Evolutionary conservation across 768 basidiomycete genomes (phyloP), one percentile per base, ranked within the genome.

Genomic region (Boletus rufocinnamomeus): DNA sequence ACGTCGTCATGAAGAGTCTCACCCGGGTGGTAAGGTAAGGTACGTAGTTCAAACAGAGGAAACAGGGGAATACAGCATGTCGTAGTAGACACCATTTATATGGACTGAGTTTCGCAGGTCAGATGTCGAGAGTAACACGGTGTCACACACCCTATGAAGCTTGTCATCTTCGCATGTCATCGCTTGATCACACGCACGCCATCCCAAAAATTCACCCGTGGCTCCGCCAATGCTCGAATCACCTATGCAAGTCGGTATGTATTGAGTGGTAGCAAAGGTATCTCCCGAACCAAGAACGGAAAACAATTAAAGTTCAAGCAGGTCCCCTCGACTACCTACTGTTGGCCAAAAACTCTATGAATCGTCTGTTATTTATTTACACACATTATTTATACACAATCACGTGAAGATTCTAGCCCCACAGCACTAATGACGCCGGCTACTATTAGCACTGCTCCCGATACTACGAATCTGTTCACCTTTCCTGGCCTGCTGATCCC

Each of bases 401-500:
- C 41, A 43, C 6, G 10, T 21, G 43, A 43, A 43, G 25, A 13
- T 2, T 43, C 21, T 14, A 23, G 21, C 4, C 11, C 41, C 41
- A 4, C 40, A n/a, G 43, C 23, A 13, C 6, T 0, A 23, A 27
- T 47, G 23, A 53, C 25, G 10, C 16, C 21, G 40, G 55, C n/a
- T 34, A 8, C 6, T n/a, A 38, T 25, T 19, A 27, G 13, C 48
- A 1, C n/a, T 11, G 16, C 19, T 28, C 35, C 46, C 11, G 37
- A 40, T 56, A 13, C 9, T 34, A 60, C 58, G 50, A 58, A 56
- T 67, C 8, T 19, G 67, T 51, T 16, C 28, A 49, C 25, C 59
- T 69, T 55, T 57, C 43, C 25, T 50, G 6, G 16, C 48, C 66
- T 50, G 58, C 66, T 59, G 60, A 57, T 25, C 43, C 19, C 21